Evolutionary conservation across 23 red algal species (phyloP), one percentile per base, ranked within the genome.

Genomic region (Gracilariopsis chorda): DNA sequence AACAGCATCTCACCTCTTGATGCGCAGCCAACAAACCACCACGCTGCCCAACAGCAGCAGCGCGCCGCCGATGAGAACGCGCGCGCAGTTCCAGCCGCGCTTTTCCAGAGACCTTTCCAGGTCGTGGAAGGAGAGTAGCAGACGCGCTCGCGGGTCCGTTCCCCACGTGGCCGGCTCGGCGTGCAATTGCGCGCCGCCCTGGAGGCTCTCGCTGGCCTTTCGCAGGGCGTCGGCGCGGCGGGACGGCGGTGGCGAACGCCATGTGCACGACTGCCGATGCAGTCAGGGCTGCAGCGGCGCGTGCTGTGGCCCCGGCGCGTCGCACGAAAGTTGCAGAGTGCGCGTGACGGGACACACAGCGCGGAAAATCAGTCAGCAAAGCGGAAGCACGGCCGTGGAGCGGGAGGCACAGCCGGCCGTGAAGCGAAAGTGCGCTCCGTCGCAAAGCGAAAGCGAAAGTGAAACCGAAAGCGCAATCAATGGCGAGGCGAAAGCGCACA

Each of bases 1-100:
- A 17, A 61, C 78, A 14, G 93, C 93, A 34, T 85, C 93, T 85
- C 93, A 95, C 37, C 61, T 71, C 23, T 95, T 95, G 84, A 95
- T 86, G 4, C 93, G 84, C 51, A 67, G 79, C 93, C 93, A 95
- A 40, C 61, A 64, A 20, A 89, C 17, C 17, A 42, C 65, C 21
- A 78, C 35, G 37, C 48, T 35, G 9, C 40, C 81, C 7, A 61
- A 80, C 29, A 71, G 14, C 17, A 49, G 62, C 47, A 77, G 19
- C 0, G 35, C 62, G 59, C 45, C 51, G 3, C 72, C 46, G 30
- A 94, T 49, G n/a, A 86, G 25, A 4, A 94, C 29, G 0, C 79
- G 80, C 7, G 61, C 79, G 0, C 59, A 46, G 25, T 83, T 87
- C 63, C 76, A 71, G 20, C 91, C 91, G 3, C 91, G 42, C 0